phyloP scores from a whole-genome alignment of 768 basidiomycete genomes.

The Porphyrellus cyaneotinctus region DNA sequence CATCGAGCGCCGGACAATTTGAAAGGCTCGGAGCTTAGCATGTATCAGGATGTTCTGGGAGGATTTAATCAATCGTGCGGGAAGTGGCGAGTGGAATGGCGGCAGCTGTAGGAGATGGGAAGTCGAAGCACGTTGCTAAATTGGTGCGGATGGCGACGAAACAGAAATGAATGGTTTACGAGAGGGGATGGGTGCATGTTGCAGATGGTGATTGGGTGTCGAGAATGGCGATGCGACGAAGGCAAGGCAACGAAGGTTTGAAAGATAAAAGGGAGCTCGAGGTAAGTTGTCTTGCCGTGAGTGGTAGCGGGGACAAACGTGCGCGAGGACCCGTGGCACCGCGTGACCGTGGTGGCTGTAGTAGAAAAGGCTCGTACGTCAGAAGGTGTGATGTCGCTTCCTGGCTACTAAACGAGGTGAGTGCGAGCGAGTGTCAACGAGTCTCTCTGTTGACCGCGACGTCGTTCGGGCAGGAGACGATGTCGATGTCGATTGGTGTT shows the following conservation, averaged over 20 bases:
- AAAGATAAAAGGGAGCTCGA: slow-evolving; percentile 2
- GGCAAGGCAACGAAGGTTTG: slow-evolving; percentile 5
- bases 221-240: slow-evolving; percentile 10
- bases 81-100: neutral
- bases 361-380: slow-evolving; percentile 28
- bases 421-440: slow-evolving; percentile 4
- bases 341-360: slow-evolving; percentile 15
- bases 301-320: slow-evolving; percentile 30
- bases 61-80: slow-evolving; percentile 1
- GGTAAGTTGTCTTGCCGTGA: slow-evolving; percentile 2
- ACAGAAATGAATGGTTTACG: slow-evolving; percentile 16
- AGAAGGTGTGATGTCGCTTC: slow-evolving; percentile 10
- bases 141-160: slow-evolving; percentile 4
- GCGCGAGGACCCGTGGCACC: slow-evolving; percentile 36
- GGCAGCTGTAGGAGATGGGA: neutral
- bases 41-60: neutral
- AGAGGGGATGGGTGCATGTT: slow-evolving; percentile 21
- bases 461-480: neutral
- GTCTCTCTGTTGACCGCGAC: slow-evolving; percentile 12
- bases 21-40: slow-evolving; percentile 18
- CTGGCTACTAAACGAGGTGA: slow-evolving; percentile 17
- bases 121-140: slow-evolving; percentile 18
- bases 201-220: slow-evolving; percentile 22
- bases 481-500: slow-evolving; percentile 1
- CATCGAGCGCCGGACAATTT: slow-evolving; percentile 16